These are phyloP conservation scores for Paxillus involutus DNA, from an alignment of 768 basidiomycete species.

Conservation along the genomic window DNA sequence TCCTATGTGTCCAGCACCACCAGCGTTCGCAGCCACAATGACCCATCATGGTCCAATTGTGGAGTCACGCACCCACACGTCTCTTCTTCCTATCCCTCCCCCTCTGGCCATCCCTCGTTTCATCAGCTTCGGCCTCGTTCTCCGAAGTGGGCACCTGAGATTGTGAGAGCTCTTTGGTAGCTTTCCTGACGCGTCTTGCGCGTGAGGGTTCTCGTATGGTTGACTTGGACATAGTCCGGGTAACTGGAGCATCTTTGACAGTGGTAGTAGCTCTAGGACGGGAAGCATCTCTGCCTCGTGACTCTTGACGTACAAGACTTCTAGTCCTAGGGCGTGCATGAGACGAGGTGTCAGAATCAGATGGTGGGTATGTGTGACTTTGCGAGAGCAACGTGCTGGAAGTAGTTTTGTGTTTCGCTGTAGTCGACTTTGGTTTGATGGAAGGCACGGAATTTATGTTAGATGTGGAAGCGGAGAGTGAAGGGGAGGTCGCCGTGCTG, in stretches of 20 bases:
- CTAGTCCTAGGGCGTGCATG: slow-evolving; percentile 22
- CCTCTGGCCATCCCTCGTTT: not conserved
- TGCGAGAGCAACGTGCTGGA: slow-evolving; percentile 23
- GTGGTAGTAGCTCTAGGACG: not conserved
- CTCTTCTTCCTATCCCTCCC: slow-evolving; percentile 31
- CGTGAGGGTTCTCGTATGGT: slow-evolving; percentile 3
- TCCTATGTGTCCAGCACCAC: no score
- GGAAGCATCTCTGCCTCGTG: slow-evolving; percentile 11
- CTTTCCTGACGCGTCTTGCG: not conserved
- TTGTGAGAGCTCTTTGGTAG: not conserved
- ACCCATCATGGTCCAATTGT: not conserved
- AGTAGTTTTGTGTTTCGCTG: slow-evolving; percentile 12
- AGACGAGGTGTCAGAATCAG: slow-evolving; percentile 24
- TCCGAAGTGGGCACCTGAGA: slow-evolving; percentile 5
- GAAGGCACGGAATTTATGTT: not conserved
- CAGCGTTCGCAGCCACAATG: no score
- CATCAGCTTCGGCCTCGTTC: slow-evolving; percentile 7
- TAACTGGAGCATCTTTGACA: not conserved
- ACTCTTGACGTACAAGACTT: slow-evolving; percentile 23
- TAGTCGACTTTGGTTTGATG: slow-evolving; percentile 1
- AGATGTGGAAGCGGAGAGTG: not conserved
- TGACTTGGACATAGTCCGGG: slow-evolving; percentile 7
- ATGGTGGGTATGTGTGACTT: slow-evolving; percentile 11
- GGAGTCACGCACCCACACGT: slow-evolving; percentile 16
- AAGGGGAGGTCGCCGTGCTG: slow-evolving; percentile 6